Evolutionary conservation across 352 stramenopile genomes (phyloP).

Genomic region (Phytophthora rubi): DNA sequence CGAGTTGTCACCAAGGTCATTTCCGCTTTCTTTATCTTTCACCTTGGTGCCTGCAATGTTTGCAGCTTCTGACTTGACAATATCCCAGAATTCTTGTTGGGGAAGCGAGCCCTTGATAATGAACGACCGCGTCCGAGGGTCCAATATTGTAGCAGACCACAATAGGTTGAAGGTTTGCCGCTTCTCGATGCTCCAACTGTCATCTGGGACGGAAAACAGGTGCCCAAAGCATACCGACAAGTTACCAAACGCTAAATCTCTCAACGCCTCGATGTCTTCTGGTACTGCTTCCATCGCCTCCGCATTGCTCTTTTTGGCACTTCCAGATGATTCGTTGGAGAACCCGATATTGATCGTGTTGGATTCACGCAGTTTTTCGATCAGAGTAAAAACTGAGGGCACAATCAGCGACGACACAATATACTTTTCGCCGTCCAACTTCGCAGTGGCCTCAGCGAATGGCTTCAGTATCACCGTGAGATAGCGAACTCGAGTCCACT

Average conservation of each 20-base stretch:
- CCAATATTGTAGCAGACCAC: slow-evolving; percentile 74
- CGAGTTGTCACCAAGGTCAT: slow-evolving; percentile 42
- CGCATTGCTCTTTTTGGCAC: slow-evolving; percentile 7
- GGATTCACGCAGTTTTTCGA: slow-evolving; percentile 62
- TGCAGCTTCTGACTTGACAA: slow-evolving; percentile 67
- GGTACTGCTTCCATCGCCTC: slow-evolving; percentile 43
- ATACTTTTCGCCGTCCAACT: slow-evolving; percentile 66
- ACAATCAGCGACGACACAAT: slow-evolving; percentile 74
- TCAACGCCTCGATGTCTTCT: slow-evolving; percentile 72
- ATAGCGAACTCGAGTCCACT: slow-evolving; percentile 71
- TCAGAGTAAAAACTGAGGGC: slow-evolving; percentile 69
- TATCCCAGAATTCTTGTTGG: slow-evolving; percentile 68
- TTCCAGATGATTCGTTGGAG: slow-evolving; percentile 1
- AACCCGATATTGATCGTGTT: slow-evolving; percentile 16
- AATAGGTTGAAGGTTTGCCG: slow-evolving; percentile 68
- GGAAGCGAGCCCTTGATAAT: slow-evolving; percentile 76
- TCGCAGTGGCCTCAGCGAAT: slow-evolving; percentile 64
- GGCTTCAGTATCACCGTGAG: slow-evolving; percentile 70
- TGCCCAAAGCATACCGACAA: slow-evolving; percentile 65
- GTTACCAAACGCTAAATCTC: slow-evolving; percentile 58
- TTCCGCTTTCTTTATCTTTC: slow-evolving; percentile 58
- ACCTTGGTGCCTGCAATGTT: slow-evolving; percentile 59
- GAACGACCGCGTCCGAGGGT: slow-evolving; percentile 76
- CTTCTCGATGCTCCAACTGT: slow-evolving; percentile 49
- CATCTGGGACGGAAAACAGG: slow-evolving; percentile 54